These are phyloP conservation scores for Blastobotrys capitulatus DNA, from an alignment of 1,139 yeast genomes.

Conservation along the genomic window DNA sequence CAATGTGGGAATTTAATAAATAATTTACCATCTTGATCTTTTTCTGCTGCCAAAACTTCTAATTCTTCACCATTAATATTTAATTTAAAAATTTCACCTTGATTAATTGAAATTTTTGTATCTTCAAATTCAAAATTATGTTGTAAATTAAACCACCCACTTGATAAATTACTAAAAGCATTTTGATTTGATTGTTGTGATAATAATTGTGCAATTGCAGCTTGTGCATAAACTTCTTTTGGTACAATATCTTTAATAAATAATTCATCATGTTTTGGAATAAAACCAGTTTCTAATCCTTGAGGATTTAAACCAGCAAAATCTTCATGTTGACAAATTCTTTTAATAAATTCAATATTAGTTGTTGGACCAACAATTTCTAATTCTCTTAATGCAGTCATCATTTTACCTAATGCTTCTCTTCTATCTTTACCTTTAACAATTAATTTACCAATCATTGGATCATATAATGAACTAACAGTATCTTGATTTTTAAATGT, in stretches of 20 bases:
- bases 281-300: slow-evolving; percentile 33
- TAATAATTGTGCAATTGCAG: slow-evolving; percentile 27
- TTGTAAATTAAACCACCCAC: slow-evolving; percentile 13
- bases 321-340: slow-evolving; percentile 26
- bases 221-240: slow-evolving; percentile 29
- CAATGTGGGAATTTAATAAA: slow-evolving; percentile 23
- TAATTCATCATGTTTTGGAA: slow-evolving; percentile 28
- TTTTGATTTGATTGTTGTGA: slow-evolving; percentile 12
- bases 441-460: slow-evolving; percentile 36
- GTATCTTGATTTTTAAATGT: slow-evolving; percentile 29
- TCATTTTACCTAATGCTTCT: slow-evolving; percentile 31
- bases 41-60: slow-evolving; percentile 7
- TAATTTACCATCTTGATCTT: slow-evolving; percentile 17
- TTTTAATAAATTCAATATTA: slow-evolving; percentile 32
- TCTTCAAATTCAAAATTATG: slow-evolving; percentile 14
- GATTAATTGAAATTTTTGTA: slow-evolving; percentile 15
- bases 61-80: slow-evolving; percentile 14
- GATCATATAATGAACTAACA: slow-evolving; percentile 33
- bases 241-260: slow-evolving; percentile 22
- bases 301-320: slow-evolving; percentile 30
- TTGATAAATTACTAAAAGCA: slow-evolving; percentile 14
- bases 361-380: slow-evolving; percentile 35
- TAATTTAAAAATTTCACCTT: slow-evolving; percentile 15
- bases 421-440: slow-evolving; percentile 29
- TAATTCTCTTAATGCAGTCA: slow-evolving; percentile 28